Evolutionary conservation across 1,284 basidiomycete genomes (phyloP).

Genomic region (Meira miltonrushii): DNA sequence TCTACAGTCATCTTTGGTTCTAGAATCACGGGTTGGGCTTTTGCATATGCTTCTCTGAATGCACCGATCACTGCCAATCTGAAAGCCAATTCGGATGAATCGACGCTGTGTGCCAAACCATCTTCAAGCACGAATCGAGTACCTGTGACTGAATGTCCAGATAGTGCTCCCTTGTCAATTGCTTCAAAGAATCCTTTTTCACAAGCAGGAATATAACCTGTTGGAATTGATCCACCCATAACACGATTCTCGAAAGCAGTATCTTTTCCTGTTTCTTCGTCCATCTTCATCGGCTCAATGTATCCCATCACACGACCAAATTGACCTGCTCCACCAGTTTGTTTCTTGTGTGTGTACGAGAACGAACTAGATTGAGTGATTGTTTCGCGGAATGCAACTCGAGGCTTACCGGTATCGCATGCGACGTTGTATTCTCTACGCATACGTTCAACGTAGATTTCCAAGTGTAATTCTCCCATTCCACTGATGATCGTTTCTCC

Average conservation of each 20-base stretch:
- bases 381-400: slow-evolving; percentile 94
- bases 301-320: slow-evolving; percentile 84
- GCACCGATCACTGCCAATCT: slow-evolving; percentile 82
- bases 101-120: slow-evolving; percentile 87
- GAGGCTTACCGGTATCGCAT: slow-evolving; percentile 89
- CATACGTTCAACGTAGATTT: slow-evolving; percentile 99
- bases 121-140: slow-evolving; percentile 85
- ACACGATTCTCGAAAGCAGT: slow-evolving; percentile 80
- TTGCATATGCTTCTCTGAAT: slow-evolving; percentile 82
- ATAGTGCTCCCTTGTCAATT: slow-evolving; percentile 80
- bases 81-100: slow-evolving; percentile 96
- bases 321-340: slow-evolving; percentile 94
- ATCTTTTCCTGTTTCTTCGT: slow-evolving; percentile 76
- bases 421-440: slow-evolving; percentile 92
- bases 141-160: slow-evolving; percentile 82
- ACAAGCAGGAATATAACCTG: slow-evolving; percentile 85
- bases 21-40: slow-evolving; percentile 73
- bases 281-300: slow-evolving; percentile 83
- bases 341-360: slow-evolving; percentile 95
- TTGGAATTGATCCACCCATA: slow-evolving; percentile 87
- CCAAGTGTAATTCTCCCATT: slow-evolving; percentile 98
- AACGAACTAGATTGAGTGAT: slow-evolving; percentile 77
- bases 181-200: slow-evolving; percentile 98
- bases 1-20: slow-evolving; percentile 99
- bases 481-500: slow-evolving; percentile 99